These are phyloP conservation scores for Colletotrichum musae DNA, from an alignment of 2,329 filamentous ascomycete genomes.

Conservation along the genomic window DNA sequence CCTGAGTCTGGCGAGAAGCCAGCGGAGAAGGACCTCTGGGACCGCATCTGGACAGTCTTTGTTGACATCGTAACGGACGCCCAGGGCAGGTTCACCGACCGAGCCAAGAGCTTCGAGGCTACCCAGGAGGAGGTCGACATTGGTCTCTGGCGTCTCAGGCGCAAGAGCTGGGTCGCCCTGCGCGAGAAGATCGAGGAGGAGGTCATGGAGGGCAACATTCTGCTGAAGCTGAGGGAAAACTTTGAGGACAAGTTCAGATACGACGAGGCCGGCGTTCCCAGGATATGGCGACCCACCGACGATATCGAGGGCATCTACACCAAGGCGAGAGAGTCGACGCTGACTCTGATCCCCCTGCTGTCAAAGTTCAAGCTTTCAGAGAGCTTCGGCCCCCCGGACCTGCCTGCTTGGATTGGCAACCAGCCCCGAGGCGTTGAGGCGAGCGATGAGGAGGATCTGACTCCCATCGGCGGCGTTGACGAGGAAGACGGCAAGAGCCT, in stretches of 20 bases:
- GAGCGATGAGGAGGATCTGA: constrained; percentile 90
- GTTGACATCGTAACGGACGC: constrained; percentile 86
- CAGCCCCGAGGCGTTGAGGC: constrained; percentile 81
- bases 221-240: constrained; percentile 96
- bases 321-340: constrained; percentile 89
- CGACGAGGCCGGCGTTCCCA: constrained; percentile 92
- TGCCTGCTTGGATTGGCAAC: constrained; percentile 85
- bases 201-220: constrained; percentile 96
- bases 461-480: constrained; percentile 92
- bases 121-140: constrained; percentile 92
- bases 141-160: constrained; percentile 90
- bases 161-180: constrained; percentile 95
- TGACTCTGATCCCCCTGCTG: constrained; percentile 90
- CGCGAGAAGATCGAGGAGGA: constrained; percentile 95
- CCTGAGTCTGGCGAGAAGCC: constrained; percentile 84
- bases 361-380: constrained; percentile 84
- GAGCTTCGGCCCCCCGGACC: constrained; percentile 83
- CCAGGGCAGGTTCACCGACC: constrained; percentile 86
- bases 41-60: constrained; percentile 93
- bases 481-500: constrained; percentile 95
- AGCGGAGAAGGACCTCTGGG: constrained; percentile 91
- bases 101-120: constrained; percentile 94
- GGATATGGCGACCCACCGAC: constrained; percentile 96
- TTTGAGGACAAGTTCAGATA: constrained; percentile 99
- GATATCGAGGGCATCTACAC: constrained; percentile 98